Base-by-base conservation (phyloP, 129 eudicot species). In the Escallonia rubra region DNA sequence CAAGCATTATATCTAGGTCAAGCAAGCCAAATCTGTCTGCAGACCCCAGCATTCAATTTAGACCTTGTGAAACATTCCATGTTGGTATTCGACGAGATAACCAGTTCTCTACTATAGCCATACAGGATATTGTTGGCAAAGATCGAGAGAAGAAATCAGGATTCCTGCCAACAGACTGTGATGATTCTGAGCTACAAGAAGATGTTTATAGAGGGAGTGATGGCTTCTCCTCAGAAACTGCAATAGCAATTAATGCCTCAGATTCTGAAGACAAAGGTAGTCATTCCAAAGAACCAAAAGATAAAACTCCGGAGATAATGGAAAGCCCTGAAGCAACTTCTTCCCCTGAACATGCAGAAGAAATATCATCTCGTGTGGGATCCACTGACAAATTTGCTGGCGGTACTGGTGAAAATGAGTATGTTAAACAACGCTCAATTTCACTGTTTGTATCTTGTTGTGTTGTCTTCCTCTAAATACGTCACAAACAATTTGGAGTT, bases 181-280 rank as follows among this genome's bases (percentile, higher is more conserved):
- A 68, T 69, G 74, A 78, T 49, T 14, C 69, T 61, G 64, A 84
- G 58, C 71, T 43, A 48, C 73, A 69, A 49, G 67, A 42, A 58
- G 74, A 80, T 39, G 64, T 48, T 62, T 68, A 57, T n/a, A 15
- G 43, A 43, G 67, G 76, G 15, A 72, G 80, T 59, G 75, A 78
- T 63, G 51, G 79, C 69, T 65, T 81, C 71, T 71, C 89, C 62
- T 70, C 83, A 10, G 72, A 62, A 53, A 75, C 75, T 67, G 79
- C 63, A 39, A 55, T 50, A 49, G 59, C 72, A 10, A 40, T 13
- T 11, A 59, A 74, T 58, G 23, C 50, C 13, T 69, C 67, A 43
- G 79, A 68, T 52, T 73, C 74, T 4, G 79, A 74, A 76, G 68
- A 69, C 57, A 73, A 50, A 57, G 67, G 67, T 43, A 69, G 80